These are phyloP conservation scores for Amanita inopinata DNA, from an alignment of 768 basidiomycete species.

Conservation along the genomic window DNA sequence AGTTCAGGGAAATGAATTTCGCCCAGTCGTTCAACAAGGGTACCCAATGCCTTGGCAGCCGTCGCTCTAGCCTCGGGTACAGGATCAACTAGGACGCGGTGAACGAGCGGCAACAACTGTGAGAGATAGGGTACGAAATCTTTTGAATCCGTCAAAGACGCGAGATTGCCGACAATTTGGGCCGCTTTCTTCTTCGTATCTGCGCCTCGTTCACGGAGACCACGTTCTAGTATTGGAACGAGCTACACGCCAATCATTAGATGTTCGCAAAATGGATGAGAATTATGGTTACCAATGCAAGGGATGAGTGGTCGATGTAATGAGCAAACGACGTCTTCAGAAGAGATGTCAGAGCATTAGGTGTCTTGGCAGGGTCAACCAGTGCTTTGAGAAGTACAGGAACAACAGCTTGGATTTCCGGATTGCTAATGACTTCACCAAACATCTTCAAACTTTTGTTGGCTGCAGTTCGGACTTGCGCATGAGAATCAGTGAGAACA, in stretches of 20 bases:
- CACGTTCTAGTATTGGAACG: conserved; percentile 90
- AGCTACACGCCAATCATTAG: conserved; percentile 37
- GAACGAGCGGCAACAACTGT: conserved; percentile 81
- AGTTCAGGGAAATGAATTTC: conserved; percentile 94
- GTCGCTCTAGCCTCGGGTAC: conserved; percentile 97
- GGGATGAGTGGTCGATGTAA: conserved; percentile 93
- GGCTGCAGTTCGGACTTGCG: conserved; percentile 87
- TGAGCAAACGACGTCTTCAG: conserved; percentile 96
- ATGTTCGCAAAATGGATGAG: not conserved
- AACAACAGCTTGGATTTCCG: conserved; percentile 89
- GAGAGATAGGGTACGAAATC: conserved; percentile 95
- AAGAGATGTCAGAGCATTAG: conserved; percentile 73
- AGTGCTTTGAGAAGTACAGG: conserved; percentile 88
- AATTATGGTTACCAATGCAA: conserved; percentile 55
- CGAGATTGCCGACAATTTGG: conserved; percentile 96
- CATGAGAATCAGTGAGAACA: conserved; percentile 94
- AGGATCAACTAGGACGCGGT: conserved; percentile 88
- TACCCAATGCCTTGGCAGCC: conserved; percentile 92
- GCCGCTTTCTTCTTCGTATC: conserved; percentile 94
- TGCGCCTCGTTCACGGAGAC: conserved; percentile 83
- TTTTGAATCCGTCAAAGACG: conserved; percentile 78
- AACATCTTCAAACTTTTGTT: conserved; percentile 96
- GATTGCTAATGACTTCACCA: conserved; percentile 96
- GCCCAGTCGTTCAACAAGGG: conserved; percentile 92
- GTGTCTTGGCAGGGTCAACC: conserved; percentile 89